Evolutionary conservation across 2,329 filamentous ascomycete genomes (phyloP).

Genomic region (Albophoma yamanashiensis): DNA sequence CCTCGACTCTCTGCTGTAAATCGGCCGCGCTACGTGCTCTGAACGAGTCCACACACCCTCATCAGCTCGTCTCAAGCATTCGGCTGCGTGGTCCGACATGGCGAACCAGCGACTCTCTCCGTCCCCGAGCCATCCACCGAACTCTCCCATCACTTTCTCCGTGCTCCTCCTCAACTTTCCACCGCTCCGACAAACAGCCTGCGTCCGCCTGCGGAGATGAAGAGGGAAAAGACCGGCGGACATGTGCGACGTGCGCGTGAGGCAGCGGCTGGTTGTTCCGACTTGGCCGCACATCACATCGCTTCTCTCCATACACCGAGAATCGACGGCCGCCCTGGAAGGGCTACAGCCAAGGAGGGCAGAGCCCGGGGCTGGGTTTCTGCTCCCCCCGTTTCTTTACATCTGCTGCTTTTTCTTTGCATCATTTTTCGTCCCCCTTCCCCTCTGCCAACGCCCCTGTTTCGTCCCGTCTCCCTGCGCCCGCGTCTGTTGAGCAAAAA

Average conservation of each 20-base stretch:
- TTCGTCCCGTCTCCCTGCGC: not conserved
- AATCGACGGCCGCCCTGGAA: not conserved
- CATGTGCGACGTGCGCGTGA: not conserved
- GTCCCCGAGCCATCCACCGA: not conserved
- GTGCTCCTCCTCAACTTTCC: not conserved
- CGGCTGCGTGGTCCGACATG: not conserved
- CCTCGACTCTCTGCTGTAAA: constrained; percentile 85
- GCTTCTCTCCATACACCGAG: not conserved
- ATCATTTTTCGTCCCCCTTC: not conserved
- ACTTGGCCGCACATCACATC: not conserved
- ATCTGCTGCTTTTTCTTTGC: not conserved
- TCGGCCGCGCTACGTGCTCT: not conserved
- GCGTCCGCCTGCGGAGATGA: not conserved
- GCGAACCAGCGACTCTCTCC: not conserved
- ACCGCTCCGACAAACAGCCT: not conserved
- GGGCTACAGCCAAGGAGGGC: not conserved
- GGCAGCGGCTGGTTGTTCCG: not conserved
- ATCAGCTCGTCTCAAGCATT: not conserved
- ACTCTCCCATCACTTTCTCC: not conserved
- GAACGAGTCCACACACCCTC: not conserved
- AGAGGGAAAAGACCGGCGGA: not conserved
- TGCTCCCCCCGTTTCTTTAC: not conserved
- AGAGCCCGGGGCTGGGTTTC: not conserved
- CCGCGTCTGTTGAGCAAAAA: not conserved
- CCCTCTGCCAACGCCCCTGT: not conserved